Evolutionary conservation across 2,329 filamentous ascomycete genomes (phyloP).

Genomic region (Calonectria ilicicola): DNA sequence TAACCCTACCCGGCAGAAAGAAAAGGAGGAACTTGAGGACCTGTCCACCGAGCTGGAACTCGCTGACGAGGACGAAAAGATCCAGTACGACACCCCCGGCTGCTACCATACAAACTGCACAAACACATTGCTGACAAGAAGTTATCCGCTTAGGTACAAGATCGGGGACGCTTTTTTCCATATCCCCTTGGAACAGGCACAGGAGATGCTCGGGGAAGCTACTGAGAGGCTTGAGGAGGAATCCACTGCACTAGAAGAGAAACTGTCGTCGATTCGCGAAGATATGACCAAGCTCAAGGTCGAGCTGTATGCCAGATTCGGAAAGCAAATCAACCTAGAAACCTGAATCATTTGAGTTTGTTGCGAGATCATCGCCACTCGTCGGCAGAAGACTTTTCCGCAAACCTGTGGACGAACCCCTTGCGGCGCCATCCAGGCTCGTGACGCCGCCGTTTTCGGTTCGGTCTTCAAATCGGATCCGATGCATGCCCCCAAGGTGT

Average conservation of each 20-base stretch:
- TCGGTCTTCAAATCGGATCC: slow-evolving; percentile 30
- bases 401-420: background rate
- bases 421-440: slow-evolving; percentile 21
- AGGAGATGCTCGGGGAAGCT: slow-evolving; percentile 82
- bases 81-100: slow-evolving; percentile 75
- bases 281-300: slow-evolving; percentile 94
- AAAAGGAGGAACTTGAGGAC: slow-evolving; percentile 98
- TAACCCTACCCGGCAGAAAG: slow-evolving; percentile 74
- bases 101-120: background rate
- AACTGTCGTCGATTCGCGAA: slow-evolving; percentile 78
- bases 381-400: slow-evolving; percentile 39
- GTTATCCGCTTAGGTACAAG: slow-evolving; percentile 77
- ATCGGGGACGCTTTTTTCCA: slow-evolving; percentile 97
- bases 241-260: slow-evolving; percentile 81
- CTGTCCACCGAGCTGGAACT: slow-evolving; percentile 91
- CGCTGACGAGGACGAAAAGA: slow-evolving; percentile 92
- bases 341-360: slow-evolving; percentile 63
- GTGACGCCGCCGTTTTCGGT: slow-evolving; percentile 30
- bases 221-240: slow-evolving; percentile 82
- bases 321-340: slow-evolving; percentile 96
- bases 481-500: slow-evolving; percentile 17
- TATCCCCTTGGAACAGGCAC: slow-evolving; percentile 84
- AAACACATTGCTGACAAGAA: background rate
- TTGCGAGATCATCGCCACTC: background rate
- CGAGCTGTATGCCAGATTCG: slow-evolving; percentile 92